Percentiles rank a stretch among this genome's conserved stretches.
Evolutionary conservation across 257 asterid species (phyloP).

Genomic region (Fraxinus pennsylvanica): DNA sequence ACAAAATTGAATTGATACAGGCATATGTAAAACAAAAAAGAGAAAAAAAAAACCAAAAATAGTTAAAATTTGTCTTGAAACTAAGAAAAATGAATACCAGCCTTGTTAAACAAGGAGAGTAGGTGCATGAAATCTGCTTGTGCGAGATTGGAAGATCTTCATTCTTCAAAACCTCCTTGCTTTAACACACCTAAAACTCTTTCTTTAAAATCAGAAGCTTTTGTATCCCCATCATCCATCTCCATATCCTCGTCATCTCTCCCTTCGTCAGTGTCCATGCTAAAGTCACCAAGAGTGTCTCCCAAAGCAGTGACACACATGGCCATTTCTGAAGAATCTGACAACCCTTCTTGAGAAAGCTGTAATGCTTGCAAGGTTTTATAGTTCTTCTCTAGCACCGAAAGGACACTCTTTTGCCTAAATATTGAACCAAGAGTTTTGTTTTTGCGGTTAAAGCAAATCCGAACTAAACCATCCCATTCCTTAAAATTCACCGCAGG

Average conservation of each 20-base stretch:
- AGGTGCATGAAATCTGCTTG: slow-evolving; percentile 88
- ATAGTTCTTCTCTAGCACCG: slow-evolving; percentile 80
- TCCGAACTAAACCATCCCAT: slow-evolving; percentile 93
- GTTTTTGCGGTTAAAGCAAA: slow-evolving; percentile 90
- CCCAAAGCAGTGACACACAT: slow-evolving; percentile 70
- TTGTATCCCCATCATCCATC: slow-evolving; percentile 65
- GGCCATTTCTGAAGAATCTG: slow-evolving; percentile 54
- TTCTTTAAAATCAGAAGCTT: slow-evolving; percentile 60
- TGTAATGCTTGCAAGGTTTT: slow-evolving; percentile 82
- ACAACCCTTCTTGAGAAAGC: slow-evolving; percentile 41
- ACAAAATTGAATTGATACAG: not conserved
- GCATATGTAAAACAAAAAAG: too few species aligned
- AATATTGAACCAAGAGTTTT: slow-evolving; percentile 57
- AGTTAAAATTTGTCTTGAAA: slow-evolving; percentile 17
- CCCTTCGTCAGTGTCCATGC: slow-evolving; percentile 55
- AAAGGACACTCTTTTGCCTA: slow-evolving; percentile 51
- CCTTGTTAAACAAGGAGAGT: slow-evolving; percentile 67
- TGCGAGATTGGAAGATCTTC: slow-evolving; percentile 72
- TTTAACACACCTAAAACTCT: slow-evolving; percentile 65
- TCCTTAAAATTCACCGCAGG: slow-evolving; percentile 84
- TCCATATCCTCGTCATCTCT: slow-evolving; percentile 60
- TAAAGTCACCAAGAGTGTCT: slow-evolving; percentile 65
- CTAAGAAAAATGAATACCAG: slow-evolving; percentile 88
- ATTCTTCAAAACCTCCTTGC: slow-evolving; percentile 70
- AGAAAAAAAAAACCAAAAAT: not conserved